These are phyloP conservation scores for Poteriospumella lacustris DNA, from an alignment of 108 stramenopile genomes.

Conservation along the genomic window DNA sequence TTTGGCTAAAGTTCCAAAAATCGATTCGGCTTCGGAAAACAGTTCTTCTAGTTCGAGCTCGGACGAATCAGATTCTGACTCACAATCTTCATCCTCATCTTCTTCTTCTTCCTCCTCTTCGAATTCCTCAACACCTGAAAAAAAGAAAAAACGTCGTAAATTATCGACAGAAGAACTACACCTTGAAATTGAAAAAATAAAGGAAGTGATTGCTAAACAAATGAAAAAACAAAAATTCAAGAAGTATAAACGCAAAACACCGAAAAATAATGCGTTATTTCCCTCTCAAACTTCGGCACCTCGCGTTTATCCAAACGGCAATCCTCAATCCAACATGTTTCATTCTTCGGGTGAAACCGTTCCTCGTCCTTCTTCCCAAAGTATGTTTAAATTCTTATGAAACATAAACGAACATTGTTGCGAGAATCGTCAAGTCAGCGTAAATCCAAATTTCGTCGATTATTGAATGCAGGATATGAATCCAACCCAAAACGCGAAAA, in stretches of 20 bases:
- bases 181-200: slow-evolving; percentile 9
- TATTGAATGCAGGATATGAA: slow-evolving; percentile 8
- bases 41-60: slow-evolving; percentile 7
- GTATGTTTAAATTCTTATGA: slow-evolving; percentile 9
- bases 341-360: slow-evolving; percentile 6
- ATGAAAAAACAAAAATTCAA: slow-evolving; percentile 9
- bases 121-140: slow-evolving; percentile 7
- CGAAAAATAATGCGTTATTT: slow-evolving; percentile 9
- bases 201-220: slow-evolving; percentile 8
- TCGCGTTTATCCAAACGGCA: slow-evolving; percentile 6
- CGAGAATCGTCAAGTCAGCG: slow-evolving; percentile 6
- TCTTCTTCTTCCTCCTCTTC: slow-evolving; percentile 7
- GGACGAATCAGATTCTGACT: slow-evolving; percentile 7
- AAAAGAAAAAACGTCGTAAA: slow-evolving; percentile 9
- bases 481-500: slow-evolving; percentile 7
- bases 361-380: slow-evolving; percentile 6
- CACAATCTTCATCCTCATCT: slow-evolving; percentile 7
- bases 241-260: slow-evolving; percentile 8
- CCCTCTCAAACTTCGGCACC: slow-evolving; percentile 6
- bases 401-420: slow-evolving; percentile 8
- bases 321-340: slow-evolving; percentile 8
- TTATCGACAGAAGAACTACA: slow-evolving; percentile 8
- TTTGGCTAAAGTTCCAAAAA: slow-evolving; percentile 8
- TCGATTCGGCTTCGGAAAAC: slow-evolving; percentile 6
- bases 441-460: slow-evolving; percentile 8